phyloP scores from a whole-genome alignment of 73 alveolate species.

The Paramecium sexaurelia region DNA sequence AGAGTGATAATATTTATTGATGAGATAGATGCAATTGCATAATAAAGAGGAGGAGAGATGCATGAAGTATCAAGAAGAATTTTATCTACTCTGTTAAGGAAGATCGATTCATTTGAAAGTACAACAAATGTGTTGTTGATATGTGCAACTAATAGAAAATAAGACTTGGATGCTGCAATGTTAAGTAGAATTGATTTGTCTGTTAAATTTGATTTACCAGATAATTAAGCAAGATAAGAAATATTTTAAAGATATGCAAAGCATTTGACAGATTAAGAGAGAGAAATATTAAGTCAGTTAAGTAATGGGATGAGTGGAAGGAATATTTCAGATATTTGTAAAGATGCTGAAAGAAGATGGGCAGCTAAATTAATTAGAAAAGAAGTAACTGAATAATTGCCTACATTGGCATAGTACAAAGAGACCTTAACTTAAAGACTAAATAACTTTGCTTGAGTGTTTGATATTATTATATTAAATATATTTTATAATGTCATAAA shows the following conservation, averaged over 20 bases:
- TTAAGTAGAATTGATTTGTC: conserved; percentile 81
- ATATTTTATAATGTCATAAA: neutral
- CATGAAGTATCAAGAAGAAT: conserved; percentile 92
- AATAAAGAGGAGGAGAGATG: conserved; percentile 84
- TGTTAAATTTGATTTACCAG: conserved; percentile 83
- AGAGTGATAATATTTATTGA: conserved; percentile 84
- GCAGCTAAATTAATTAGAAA: conserved; percentile 80
- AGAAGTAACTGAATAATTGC: conserved; percentile 58
- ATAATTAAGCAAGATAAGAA: conserved; percentile 77
- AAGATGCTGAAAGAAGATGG: conserved; percentile 94
- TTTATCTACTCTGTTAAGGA: conserved; percentile 83
- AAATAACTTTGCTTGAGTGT: neutral
- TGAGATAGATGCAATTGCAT: conserved; percentile 89
- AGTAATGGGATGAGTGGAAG: conserved; percentile 80
- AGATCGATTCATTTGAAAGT: conserved; percentile 88
- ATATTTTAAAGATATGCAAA: conserved; percentile 87
- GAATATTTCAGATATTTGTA: conserved; percentile 84
- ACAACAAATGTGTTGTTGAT: conserved; percentile 82
- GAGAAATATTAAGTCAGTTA: conserved; percentile 70
- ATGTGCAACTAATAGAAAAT: conserved; percentile 92
- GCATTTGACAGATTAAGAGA: conserved; percentile 72
- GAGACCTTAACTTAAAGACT: neutral
- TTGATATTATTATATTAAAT: neutral
- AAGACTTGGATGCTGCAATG: conserved; percentile 90
- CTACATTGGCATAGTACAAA: neutral